A percentile compares a stretch with the other conserved stretches of the same genome.
Evolutionary conservation across 1,284 basidiomycete species (phyloP).

Genomic region (Hemileccinum hortonii): DNA sequence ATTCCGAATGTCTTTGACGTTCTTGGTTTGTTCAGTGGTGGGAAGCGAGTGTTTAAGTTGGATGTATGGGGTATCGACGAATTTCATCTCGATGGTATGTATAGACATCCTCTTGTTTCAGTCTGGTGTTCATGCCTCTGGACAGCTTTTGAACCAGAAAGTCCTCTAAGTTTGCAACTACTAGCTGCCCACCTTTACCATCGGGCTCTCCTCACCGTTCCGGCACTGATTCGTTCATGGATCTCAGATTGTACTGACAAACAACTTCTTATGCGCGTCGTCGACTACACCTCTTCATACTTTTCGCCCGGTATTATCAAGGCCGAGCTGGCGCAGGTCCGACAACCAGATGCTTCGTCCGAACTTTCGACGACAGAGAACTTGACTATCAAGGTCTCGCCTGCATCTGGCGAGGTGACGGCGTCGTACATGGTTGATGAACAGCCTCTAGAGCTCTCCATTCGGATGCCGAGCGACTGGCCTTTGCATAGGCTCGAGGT

Average conservation of each 20-base stretch:
- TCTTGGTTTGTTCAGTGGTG: slow-evolving; percentile 62
- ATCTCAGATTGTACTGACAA: slow-evolving; percentile 87
- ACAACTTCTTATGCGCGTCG: slow-evolving; percentile 76
- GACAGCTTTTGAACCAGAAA: slow-evolving; percentile 63
- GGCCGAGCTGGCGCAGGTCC: slow-evolving; percentile 79
- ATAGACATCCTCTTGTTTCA: neutral
- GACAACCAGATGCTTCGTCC: slow-evolving; percentile 59
- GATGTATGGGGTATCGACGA: slow-evolving; percentile 85
- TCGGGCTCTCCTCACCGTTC: slow-evolving; percentile 76
- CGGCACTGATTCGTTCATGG: slow-evolving; percentile 84
- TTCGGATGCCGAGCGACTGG: slow-evolving; percentile 89
- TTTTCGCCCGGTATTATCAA: slow-evolving; percentile 90
- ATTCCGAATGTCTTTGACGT: slow-evolving; percentile 76
- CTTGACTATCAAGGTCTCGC: slow-evolving; percentile 74
- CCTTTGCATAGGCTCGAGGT: slow-evolving; percentile 90
- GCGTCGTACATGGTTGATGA: slow-evolving; percentile 91
- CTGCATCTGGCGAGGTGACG: slow-evolving; percentile 71
- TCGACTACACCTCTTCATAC: slow-evolving; percentile 79
- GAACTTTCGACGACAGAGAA: slow-evolving; percentile 77
- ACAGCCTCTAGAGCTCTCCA: slow-evolving; percentile 87
- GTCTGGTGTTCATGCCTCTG: neutral
- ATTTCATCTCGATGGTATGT: slow-evolving; percentile 78
- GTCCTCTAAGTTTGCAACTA: slow-evolving; percentile 58
- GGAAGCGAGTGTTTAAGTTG: slow-evolving; percentile 68
- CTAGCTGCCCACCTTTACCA: slow-evolving; percentile 90